Evolutionary conservation across 139 green algal genomes (phyloP), one percentile per base, ranked within the genome.

Genomic region (Edaphochlamys debaryana): DNA sequence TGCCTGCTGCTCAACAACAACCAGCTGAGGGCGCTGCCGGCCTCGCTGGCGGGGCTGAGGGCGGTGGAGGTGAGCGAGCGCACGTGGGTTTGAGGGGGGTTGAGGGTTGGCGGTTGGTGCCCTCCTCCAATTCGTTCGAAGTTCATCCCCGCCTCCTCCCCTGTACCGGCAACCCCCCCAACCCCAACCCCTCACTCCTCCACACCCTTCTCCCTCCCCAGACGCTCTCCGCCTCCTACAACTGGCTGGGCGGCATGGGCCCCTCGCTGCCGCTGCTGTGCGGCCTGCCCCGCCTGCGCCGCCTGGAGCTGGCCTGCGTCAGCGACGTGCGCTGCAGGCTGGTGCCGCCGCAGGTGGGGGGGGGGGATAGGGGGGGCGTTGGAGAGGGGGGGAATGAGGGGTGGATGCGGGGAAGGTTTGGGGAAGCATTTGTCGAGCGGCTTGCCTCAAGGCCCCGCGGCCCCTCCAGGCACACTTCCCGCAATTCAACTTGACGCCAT

Each of bases 251-350:
- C 27, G 60, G 60, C 73, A 70, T 69, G 56, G 38, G 36, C 3
- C 25, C 73, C 56, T 56, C 73, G 22, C 73, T 80, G 75, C 75
- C 60, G 38, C 38, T 72, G 60, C 75, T 81, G 7, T 71, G 75
- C 75, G 32, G 42, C 30, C 60, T 81, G 60, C 60, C 60, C n/a
- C 40, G 40, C 7, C 75, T 81, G 38, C 32, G 42, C 40, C 38
- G 41, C 30, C 60, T 81, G 75, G 75, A 81, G 75, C 75, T 81
- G 41, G 75, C 75, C 29, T 81, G 75, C 34, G 75, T 81, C 7
- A 72, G 60, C 60, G 75, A 81, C 75, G 75, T 81, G 60, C n/a
- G 75, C 19, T 62, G 75, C 41, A n/a, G 60, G 40, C 75, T 81
- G 75, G 60, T 71, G 58, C 75, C 38, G 58, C 75, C 75, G 42